Percentiles rank a stretch among this genome's conserved stretches.
Evolutionary conservation across 768 basidiomycete genomes (phyloP).

Genomic region (Tricholoma hemisulphureum): DNA sequence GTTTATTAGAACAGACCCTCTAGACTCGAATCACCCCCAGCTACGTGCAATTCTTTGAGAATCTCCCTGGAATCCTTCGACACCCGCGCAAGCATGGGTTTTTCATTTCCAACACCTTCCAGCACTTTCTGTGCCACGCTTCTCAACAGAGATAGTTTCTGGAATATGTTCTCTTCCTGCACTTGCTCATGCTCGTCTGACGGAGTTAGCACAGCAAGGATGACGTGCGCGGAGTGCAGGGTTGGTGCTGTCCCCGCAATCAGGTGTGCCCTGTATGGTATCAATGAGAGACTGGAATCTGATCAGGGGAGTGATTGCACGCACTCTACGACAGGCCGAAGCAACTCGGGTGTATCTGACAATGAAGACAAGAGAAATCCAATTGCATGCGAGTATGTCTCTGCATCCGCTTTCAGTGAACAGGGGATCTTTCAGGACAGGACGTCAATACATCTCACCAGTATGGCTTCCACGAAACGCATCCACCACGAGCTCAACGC

Average conservation of each 20-base stretch:
- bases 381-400: conserved; percentile 66
- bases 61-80: conserved; percentile 81
- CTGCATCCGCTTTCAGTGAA: conserved; percentile 36
- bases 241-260: conserved; percentile 68
- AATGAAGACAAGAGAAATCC: conserved; percentile 64
- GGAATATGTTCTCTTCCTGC: conserved; percentile 51
- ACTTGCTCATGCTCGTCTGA: conserved; percentile 32
- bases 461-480: conserved; percentile 73
- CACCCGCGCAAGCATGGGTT: conserved; percentile 70
- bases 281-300: conserved; percentile 9
- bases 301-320: conserved; percentile 24
- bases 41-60: conserved; percentile 39
- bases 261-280: conserved; percentile 51
- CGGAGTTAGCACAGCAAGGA: conserved; percentile 53
- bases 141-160: conserved; percentile 57
- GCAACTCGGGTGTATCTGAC: conserved; percentile 57
- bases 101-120: conserved; percentile 67
- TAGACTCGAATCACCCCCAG: conserved; percentile 38
- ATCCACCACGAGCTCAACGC: conserved; percentile 73
- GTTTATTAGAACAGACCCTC: conserved; percentile 41
- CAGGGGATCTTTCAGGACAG: not conserved
- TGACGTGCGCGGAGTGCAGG: conserved; percentile 56
- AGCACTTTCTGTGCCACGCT: conserved; percentile 72
- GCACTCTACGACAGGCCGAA: conserved; percentile 68
- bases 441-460: conserved; percentile 40